Evolutionary conservation across 345 rosid species (phyloP), one percentile per base, ranked within the genome.

Genomic region (Aurinia saxatilis): DNA sequence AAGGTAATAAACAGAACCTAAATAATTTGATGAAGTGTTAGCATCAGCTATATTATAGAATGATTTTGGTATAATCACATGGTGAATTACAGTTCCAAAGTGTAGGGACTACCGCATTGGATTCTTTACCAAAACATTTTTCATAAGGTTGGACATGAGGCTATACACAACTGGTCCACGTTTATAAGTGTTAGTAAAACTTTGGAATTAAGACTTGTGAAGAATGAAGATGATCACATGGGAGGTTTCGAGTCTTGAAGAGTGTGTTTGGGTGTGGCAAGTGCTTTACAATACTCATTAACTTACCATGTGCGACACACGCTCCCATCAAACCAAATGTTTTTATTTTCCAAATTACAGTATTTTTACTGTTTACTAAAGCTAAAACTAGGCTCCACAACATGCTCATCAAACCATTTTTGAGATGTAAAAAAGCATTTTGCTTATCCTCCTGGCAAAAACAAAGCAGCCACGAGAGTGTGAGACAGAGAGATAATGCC

Each of bases 161-260:
- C 13, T 10, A 19, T 10, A 30, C 6, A 1, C 13, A 6, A 57
- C 0, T 34, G 70, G 58, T 49, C 52, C 70, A 63, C 48, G 41
- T 71, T 7, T 53, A 29, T 7, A 36, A n/a, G n/a, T 50, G 4
- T 34, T 16, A 14, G 19, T 8, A 48, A 23, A 36, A 63, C 59
- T 35, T 70, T 0, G n/a, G 50, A 70, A 47, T 53, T 48, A 55
- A 70, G 64, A 21, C 45, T 56, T 48, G 39, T 70, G 51, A 15
- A 70, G 65, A 29, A 31, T 63, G 51, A 15, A 70, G 65, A 29
- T 48, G 33, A 44, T 61, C 70, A 63, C 75, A 63, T 71, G 75
- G 70, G 70, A 41, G 41, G 70, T 49, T 57, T n/a, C 12, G 29
- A 46, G 13, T 45, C 36, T 46, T 63, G 37, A 30, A 39, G 67